Evolutionary conservation across 192 early-diverging fungal species (phyloP), one percentile per base, ranked within the genome.

Genomic region (Phycomyces nitens): DNA sequence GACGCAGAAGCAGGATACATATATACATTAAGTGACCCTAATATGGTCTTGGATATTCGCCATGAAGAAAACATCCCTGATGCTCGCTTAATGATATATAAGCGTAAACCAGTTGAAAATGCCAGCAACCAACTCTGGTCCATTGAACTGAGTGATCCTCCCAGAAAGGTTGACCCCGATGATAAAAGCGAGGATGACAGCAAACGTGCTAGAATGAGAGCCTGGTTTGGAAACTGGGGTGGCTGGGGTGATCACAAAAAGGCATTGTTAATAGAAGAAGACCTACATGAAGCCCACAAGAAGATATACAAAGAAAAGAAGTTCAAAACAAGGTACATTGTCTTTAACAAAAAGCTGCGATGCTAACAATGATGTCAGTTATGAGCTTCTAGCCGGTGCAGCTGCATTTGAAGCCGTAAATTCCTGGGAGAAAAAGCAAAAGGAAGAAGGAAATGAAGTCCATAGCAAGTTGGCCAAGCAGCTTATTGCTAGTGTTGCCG

Each of bases 321-420:
- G 24, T 22, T 58, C 15, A 51, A 62, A 34, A 43, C 44, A 14
- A 59, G 62, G 62, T 64, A 64, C 26, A 52, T 42, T 54, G 40
- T 64, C 40, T 7, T 15, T n/a, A 26, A 26, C 2, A 5, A 16
- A 26, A 43, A 5, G 41, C 8, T 2, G 40, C 2, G 18, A 40
- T 18, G 40, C 27, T 26, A 18, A 29, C 18, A 18, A 6, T 42
- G 20, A 7, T 3, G 5, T 44, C 23, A 64, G 56, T 60, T 56
- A 71, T 56, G 57, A 71, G 50, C 58, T 71, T 23, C 27, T 71
- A 29, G 69, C 69, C 47, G 69, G 63, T 55, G 69, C 69, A 23
- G 69, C 54, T 15, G 69, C 69, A 38, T 71, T 41, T 61, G 57
- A 71, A 41, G 69, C 69, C n/a, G 62, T 71, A n/a, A 65, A 65